Conservation (phyloP, 2,329 filamentous ascomycete genomes). For the Xylaria sp. region DNA sequence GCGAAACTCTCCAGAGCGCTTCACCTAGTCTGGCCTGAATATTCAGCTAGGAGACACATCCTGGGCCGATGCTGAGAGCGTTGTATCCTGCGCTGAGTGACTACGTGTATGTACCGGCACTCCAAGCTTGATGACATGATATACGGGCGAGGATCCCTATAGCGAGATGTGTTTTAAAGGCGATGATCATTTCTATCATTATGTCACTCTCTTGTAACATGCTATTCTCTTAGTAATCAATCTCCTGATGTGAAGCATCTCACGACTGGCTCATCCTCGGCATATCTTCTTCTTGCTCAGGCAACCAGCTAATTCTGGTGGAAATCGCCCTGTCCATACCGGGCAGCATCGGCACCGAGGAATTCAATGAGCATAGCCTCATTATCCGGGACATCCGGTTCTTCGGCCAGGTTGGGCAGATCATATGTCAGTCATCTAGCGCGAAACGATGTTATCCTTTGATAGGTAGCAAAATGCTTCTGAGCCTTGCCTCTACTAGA, state of each 20-base stretch:
- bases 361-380: not conserved
- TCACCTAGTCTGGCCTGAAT: too few relatives aligned
- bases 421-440: not conserved
- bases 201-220: not conserved
- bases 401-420: not conserved
- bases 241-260: too few relatives aligned
- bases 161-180: too few relatives aligned
- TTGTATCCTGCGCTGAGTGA: too few relatives aligned
- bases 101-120: too few relatives aligned
- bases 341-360: not conserved
- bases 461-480: not conserved
- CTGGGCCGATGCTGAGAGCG: too few relatives aligned
- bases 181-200: too few relatives aligned
- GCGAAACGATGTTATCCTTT: not conserved
- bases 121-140: too few relatives aligned
- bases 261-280: not conserved
- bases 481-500: not conserved
- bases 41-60: too few relatives aligned
- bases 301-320: not conserved
- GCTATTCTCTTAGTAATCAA: not conserved
- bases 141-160: too few relatives aligned
- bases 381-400: not conserved
- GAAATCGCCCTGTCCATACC: not conserved
- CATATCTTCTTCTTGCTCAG: not conserved
- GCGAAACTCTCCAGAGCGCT: too few relatives aligned